phyloP scores from a whole-genome alignment of 202 grass and related monocot genomes.

The Brachypodium distachyon region DNA sequence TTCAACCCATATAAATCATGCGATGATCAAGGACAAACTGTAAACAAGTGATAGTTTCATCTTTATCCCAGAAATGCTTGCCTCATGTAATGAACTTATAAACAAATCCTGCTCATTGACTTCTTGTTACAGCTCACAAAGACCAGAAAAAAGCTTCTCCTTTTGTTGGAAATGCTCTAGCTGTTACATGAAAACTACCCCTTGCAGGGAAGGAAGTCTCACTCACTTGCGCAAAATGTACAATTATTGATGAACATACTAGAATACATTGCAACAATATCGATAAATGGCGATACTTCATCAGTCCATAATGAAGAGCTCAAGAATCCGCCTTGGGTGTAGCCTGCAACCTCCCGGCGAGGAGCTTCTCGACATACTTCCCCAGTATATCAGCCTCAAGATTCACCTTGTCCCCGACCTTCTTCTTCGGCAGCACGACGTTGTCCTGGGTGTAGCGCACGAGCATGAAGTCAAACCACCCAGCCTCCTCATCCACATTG shows the following conservation, averaged over 20 bases:
- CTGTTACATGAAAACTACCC: not conserved
- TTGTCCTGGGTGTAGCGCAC: constrained; percentile 91
- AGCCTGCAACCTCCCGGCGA: constrained; percentile 37
- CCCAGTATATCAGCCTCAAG: constrained; percentile 95
- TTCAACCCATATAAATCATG: not conserved
- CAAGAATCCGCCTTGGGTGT: constrained; percentile 10
- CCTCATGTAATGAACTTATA: not conserved
- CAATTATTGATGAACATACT: not conserved
- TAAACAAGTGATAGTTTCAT: not conserved
- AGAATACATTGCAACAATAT: not conserved
- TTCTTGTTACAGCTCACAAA: not conserved
- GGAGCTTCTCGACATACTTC: constrained; percentile 87
- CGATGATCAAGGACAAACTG: not conserved
- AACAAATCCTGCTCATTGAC: not conserved
- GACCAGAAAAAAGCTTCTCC: not conserved
- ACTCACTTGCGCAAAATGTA: not conserved
- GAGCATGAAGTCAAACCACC: constrained; percentile 94
- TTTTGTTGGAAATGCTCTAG: not conserved
- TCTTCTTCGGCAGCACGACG: constrained; percentile 73
- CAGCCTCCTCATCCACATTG: constrained; percentile 50
- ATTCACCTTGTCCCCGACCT: constrained; percentile 86
- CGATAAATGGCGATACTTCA: not conserved
- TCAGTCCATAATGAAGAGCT: not conserved
- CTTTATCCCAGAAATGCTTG: not conserved
- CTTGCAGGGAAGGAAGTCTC: not conserved